These are phyloP conservation scores for Cercospora beticola DNA, from an alignment of 2,329 filamentous ascomycete species.

Conservation along the genomic window DNA sequence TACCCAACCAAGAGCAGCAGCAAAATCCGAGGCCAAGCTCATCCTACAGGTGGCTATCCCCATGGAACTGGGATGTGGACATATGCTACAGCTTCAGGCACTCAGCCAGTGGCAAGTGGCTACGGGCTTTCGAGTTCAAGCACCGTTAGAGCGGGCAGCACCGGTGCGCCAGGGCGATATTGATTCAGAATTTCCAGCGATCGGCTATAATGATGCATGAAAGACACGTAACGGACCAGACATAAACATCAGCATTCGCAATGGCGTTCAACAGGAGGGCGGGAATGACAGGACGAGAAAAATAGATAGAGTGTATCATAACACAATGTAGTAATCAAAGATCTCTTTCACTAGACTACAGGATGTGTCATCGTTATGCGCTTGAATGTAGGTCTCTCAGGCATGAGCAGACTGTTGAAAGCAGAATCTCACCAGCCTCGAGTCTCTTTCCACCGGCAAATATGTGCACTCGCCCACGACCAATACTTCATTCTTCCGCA, in stretches of 20 bases:
- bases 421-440: too few relatives aligned
- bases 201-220: neutral
- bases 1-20: constrained; percentile 3
- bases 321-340: neutral
- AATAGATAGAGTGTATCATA: neutral
- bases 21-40: neutral
- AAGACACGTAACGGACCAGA: neutral
- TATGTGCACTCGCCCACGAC: too few relatives aligned
- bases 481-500: too few relatives aligned
- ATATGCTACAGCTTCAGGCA: neutral
- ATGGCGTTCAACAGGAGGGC: neutral
- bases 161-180: neutral
- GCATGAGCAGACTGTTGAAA: too few relatives aligned
- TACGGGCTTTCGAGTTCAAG: neutral
- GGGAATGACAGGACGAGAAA: neutral
- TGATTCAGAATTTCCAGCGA: neutral
- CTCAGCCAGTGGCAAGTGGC: neutral
- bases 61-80: neutral
- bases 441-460: too few relatives aligned
- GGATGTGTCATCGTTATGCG: neutral
- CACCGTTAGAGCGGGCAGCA: neutral
- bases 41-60: neutral
- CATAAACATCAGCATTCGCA: neutral
- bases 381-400: too few relatives aligned
- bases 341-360: neutral